phyloP scores from a whole-genome alignment of 2,329 filamentous ascomycete species.

The Leptographium radiaticola region DNA sequence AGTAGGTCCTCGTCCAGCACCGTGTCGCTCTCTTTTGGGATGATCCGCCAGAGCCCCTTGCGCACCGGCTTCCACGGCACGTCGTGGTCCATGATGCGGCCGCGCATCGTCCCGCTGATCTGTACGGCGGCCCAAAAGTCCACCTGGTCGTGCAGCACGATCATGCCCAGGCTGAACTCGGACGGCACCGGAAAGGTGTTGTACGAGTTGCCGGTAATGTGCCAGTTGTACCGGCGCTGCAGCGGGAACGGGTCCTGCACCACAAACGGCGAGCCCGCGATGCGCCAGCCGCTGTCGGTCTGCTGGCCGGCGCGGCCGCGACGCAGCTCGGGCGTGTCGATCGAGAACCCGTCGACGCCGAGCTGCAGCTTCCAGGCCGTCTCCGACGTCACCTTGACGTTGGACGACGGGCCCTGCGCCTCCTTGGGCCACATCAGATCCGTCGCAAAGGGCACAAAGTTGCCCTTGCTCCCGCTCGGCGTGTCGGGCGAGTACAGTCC shows the following conservation, averaged over 20 bases:
- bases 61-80: background rate
- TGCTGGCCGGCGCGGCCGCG: background rate
- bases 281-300: background rate
- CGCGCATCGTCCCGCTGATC: background rate
- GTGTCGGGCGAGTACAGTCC: too few species aligned
- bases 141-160: background rate
- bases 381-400: too few species aligned
- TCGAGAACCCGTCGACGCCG: background rate
- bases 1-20: background rate
- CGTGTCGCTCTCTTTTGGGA: background rate
- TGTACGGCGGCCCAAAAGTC: background rate
- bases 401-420: too few species aligned
- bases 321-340: background rate
- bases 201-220: background rate
- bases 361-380: too few species aligned
- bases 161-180: background rate
- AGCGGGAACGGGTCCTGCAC: background rate
- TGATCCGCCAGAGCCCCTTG: background rate
- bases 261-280: background rate
- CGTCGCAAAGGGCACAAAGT: too few species aligned
- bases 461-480: too few species aligned
- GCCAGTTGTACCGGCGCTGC: background rate
- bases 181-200: background rate
- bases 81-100: background rate
- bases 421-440: too few species aligned